These are phyloP conservation scores for Gossypium raimondii DNA, from an alignment of 345 rosid genomes.

Conservation along the genomic window DNA sequence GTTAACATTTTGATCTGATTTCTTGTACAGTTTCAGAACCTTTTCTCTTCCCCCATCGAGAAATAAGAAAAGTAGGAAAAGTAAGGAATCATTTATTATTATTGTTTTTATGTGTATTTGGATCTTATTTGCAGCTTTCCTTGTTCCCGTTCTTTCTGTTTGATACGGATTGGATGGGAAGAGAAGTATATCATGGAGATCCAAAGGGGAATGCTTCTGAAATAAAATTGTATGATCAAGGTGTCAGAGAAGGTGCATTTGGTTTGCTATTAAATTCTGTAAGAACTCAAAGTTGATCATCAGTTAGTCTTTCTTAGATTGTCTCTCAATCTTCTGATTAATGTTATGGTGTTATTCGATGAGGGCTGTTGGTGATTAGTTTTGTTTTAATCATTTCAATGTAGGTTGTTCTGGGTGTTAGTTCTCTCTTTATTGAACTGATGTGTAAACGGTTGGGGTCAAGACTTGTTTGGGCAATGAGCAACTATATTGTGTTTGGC, in stretches of 20 bases:
- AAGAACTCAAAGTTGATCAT: constrained; percentile 58
- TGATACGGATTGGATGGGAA: constrained; percentile 99
- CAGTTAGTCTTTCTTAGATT: constrained; percentile 13
- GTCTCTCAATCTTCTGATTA: not conserved
- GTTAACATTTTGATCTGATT: constrained; percentile 6
- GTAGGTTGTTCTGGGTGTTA: constrained; percentile 91
- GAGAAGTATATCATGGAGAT: constrained; percentile 94
- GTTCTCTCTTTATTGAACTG: constrained; percentile 84
- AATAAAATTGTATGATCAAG: constrained; percentile 67
- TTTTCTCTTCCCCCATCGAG: not conserved
- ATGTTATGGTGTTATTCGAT: not conserved
- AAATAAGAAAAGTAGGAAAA: not conserved
- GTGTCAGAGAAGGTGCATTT: constrained; percentile 97
- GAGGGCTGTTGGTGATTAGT: not conserved
- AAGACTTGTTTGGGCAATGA: constrained; percentile 80
- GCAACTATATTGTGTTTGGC: constrained; percentile 78
- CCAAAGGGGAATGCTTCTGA: constrained; percentile 57
- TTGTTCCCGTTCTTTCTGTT: constrained; percentile 98
- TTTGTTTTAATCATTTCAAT: not conserved
- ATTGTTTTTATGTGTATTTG: constrained; percentile 12
- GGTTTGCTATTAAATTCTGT: constrained; percentile 99
- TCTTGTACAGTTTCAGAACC: not conserved
- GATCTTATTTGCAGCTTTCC: constrained; percentile 62
- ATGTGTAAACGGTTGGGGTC: constrained; percentile 83
- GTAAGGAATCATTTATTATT: not conserved